Base-by-base conservation (phyloP, 176 grass and related monocot species). In the Dactylis glomerata region DNA sequence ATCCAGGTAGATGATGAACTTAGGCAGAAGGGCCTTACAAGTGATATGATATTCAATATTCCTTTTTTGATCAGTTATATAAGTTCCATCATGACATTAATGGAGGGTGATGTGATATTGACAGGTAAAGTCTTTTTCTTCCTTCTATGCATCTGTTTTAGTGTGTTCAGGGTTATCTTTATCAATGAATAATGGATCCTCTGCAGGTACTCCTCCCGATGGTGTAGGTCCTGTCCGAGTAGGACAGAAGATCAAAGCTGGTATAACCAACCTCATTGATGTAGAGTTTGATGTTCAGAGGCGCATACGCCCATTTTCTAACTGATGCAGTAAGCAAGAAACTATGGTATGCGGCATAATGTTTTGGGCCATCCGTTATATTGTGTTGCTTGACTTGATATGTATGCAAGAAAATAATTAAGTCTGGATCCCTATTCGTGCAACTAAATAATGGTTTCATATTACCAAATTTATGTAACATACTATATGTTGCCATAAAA, bases 81-180 rank as follows among this genome's bases (percentile, higher is more conserved):
- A 67, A 97, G 95, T 89, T 91, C 92, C 72, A 84, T 97, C 49
- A 91, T 97, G 86, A 94, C 95, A 56, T 73, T 97, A 50, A 78
- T 91, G 84, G 95, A 97, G 88, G 95, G 95, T 46, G 95, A 97
- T 78, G 92, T 97, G 82, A 97, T 97, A 81, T 83, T 97, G 72
- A 97, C 95, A 3, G 92, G 92, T 97, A 93, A 63, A 58, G 33
- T 11, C 63, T 75, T 68, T 69, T 27, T 66, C 27, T 20, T 49
- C 26, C 27, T 51, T 16, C 44, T 63, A 41, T 10, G 10, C 27
- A 82, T 24, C 34, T 57, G 45, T 68, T 75, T 79, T 79, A 14
- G 49, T 22, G 24, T 5, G 30, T 50, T 23, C 13, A 42, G 36
- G 24, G 17, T 31, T 76, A 2, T 81, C 1, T 76, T 50, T 54